These are phyloP conservation scores for Glycyrrhiza uralensis DNA, from an alignment of 306 rosid genomes.

Conservation along the genomic window DNA sequence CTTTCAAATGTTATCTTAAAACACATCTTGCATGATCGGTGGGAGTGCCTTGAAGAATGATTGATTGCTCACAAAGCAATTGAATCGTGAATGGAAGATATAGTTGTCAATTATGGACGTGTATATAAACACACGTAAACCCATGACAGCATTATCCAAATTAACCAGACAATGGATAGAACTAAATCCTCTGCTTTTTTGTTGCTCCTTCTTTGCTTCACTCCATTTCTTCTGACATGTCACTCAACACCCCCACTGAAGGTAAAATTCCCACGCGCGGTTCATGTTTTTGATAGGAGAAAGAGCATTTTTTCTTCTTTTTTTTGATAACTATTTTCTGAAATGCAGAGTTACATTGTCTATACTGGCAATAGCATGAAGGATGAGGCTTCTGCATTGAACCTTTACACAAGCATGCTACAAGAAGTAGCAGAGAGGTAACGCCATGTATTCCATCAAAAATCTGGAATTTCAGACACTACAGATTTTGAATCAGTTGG, in stretches of 20 bases:
- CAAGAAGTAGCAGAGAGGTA: constrained; percentile 41
- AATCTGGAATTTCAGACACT: neutral
- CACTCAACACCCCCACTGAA: constrained; percentile 2
- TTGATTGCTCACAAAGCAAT: neutral
- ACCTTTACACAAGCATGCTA: constrained; percentile 37
- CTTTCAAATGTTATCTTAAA: neutral
- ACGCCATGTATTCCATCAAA: neutral
- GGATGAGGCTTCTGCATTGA: constrained; percentile 19
- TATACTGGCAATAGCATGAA: constrained; percentile 30
- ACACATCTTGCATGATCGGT: neutral
- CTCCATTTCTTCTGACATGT: constrained; percentile 16
- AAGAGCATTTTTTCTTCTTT: too few relatives aligned
- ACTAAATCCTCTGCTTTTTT: neutral
- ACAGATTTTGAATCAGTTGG: neutral
- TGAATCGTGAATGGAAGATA: neutral
- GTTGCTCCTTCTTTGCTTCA: constrained; percentile 10
- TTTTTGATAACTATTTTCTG: neutral
- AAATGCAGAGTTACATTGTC: constrained; percentile 39
- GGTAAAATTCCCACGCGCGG: too few relatives aligned
- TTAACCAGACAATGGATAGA: constrained; percentile 5
- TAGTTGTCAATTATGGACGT: neutral
- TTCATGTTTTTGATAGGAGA: neutral
- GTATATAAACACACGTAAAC: neutral
- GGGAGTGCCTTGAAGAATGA: too few relatives aligned
- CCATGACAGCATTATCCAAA: neutral